These are phyloP conservation scores for Peziza echinospora DNA, from an alignment of 495 filamentous ascomycete genomes.

Conservation along the genomic window DNA sequence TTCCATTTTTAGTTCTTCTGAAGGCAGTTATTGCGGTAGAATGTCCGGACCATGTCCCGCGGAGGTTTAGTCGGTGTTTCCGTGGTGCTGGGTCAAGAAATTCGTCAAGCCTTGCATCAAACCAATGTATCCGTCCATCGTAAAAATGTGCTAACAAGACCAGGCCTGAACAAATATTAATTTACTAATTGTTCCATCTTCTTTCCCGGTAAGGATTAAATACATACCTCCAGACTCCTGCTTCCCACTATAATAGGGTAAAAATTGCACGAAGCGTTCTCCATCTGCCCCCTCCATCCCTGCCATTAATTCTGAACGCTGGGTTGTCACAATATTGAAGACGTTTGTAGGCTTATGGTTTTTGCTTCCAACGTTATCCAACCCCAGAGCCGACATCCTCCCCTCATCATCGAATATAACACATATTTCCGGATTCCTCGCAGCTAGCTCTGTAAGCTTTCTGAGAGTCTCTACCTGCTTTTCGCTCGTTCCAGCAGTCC, in stretches of 20 bases:
- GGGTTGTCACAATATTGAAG: slow-evolving; percentile 74
- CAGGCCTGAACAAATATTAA: slow-evolving; percentile 24
- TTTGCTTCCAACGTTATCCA: slow-evolving; percentile 74
- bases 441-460: slow-evolving; percentile 71
- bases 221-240: background rate
- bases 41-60: slow-evolving; percentile 64
- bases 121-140: slow-evolving; percentile 65
- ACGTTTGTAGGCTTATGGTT: slow-evolving; percentile 42
- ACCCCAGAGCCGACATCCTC: slow-evolving; percentile 80
- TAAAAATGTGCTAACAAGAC: slow-evolving; percentile 70
- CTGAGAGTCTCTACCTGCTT: slow-evolving; percentile 49
- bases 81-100: slow-evolving; percentile 61
- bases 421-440: slow-evolving; percentile 67
- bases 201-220: background rate
- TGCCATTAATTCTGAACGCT: slow-evolving; percentile 21
- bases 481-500: slow-evolving; percentile 31
- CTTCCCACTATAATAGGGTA: slow-evolving; percentile 41
- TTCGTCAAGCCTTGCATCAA: slow-evolving; percentile 52
- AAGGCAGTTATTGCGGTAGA: slow-evolving; percentile 61
- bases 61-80: slow-evolving; percentile 34
- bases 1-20: slow-evolving; percentile 57
- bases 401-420: slow-evolving; percentile 66
- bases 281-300: slow-evolving; percentile 5
- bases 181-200: background rate
- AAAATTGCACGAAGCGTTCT: slow-evolving; percentile 46